Base-by-base conservation (phyloP, 768 basidiomycete species). In the Lactarius hengduanensis region DNA sequence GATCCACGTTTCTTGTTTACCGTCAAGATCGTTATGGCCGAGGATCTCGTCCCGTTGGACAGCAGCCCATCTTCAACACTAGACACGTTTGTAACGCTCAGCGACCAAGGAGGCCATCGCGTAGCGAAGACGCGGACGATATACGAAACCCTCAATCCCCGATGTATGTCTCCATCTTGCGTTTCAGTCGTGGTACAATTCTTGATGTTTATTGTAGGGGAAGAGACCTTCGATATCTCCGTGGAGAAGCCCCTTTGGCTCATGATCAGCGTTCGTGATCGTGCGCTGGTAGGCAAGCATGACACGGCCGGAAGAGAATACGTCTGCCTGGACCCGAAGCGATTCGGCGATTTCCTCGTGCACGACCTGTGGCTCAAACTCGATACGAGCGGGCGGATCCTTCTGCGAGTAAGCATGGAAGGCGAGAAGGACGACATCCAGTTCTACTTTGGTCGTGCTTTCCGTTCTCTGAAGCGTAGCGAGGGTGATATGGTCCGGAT, bases 371-470 rank as follows among this genome's bases (percentile, higher is more conserved):
- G 95, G 91, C 83, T 96, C 79, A 90, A 93, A 67, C 79, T 98
- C 18, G 96, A 98, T 73, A 87, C 89, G 0, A 83, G 86, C 62
- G 95, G 97, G 5, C 85, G 94, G 40, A 83, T 98, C 59, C 78
- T 97, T 43, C 80, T 97, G 38, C 85, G 97, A 22, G 84, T 98
- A 65, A 96, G 94, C 74, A 97, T 98, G 95, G 97, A 99, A 74
- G 95, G 96, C 61, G 97, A 98, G 82, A 95, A 96, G 77, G 95
- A 97, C 72, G 97, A 99, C 74, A 92, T 94, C 9, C 92, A 92
- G 71, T 99, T 97, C 80, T 96, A 91, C 81, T 99, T 98, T 73
- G 97, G 97, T 32, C 84, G 95, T 38, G 96, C 90, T 3, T 99
- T 99, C 83, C 83, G 96, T 56, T 93, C 89, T 45, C 76, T 99